Percentiles rank a stretch among this genome's conserved stretches.
Evolutionary conservation across 2,329 filamentous ascomycete species (phyloP).

Genomic region (Aspergillus sergii): DNA sequence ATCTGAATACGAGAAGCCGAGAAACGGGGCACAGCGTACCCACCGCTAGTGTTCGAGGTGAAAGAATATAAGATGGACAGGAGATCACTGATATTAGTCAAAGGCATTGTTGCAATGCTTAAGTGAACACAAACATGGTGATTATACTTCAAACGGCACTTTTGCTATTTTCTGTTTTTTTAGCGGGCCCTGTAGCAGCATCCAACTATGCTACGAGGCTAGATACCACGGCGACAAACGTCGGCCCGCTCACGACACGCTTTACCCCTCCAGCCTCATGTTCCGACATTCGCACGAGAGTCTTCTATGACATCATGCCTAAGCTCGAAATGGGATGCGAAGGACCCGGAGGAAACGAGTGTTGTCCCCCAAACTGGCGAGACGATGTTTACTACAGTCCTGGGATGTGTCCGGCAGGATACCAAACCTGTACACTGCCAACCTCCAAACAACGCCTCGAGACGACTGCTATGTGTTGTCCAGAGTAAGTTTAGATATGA

Average conservation of each 20-base stretch:
- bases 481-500: not conserved
- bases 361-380: constrained; percentile 15
- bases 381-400: constrained; percentile 18
- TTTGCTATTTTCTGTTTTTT: not conserved
- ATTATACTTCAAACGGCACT: not conserved
- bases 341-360: constrained; percentile 13
- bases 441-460: constrained; percentile 16
- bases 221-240: constrained; percentile 9
- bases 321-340: constrained; percentile 12
- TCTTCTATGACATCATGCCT: not conserved
- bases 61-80: not conserved
- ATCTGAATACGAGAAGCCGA: not conserved
- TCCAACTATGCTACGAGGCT: not conserved
- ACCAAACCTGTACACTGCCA: constrained; percentile 15
- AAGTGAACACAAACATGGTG: not conserved
- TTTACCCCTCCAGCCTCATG: constrained; percentile 18
- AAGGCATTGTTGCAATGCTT: not conserved
- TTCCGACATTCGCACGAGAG: constrained; percentile 1
- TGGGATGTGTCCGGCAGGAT: constrained; percentile 16
- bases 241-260: constrained; percentile 14
- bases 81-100: fast-evolving
- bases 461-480: constrained; percentile 19
- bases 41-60: not conserved
- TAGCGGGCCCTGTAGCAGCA: not conserved
- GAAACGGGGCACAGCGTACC: not conserved